These are phyloP conservation scores for Fusarium hainanense DNA, from an alignment of 2,329 filamentous ascomycete genomes.

Conservation along the genomic window DNA sequence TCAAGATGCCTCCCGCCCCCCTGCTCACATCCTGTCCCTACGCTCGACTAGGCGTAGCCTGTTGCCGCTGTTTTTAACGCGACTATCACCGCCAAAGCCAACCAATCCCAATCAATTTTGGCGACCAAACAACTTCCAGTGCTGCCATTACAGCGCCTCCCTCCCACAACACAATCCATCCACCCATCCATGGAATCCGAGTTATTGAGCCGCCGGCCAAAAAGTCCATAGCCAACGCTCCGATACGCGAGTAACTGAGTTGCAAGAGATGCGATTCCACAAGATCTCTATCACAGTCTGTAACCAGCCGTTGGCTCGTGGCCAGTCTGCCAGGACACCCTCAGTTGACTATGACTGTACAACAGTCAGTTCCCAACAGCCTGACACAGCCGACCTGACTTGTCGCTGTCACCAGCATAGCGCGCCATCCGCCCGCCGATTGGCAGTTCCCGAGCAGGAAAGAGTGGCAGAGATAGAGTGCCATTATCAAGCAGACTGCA, in stretches of 20 bases:
- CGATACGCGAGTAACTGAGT: slow-evolving; percentile 1
- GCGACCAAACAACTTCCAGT: slow-evolving; percentile 35
- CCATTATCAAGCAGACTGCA: slow-evolving; percentile 42
- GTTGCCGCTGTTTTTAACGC: slow-evolving; percentile 45
- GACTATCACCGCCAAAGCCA: slow-evolving; percentile 36
- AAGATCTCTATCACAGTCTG: slow-evolving; percentile 26
- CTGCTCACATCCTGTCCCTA: slow-evolving; percentile 21
- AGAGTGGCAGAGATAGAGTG: slow-evolving; percentile 31
- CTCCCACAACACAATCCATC: slow-evolving; percentile 30
- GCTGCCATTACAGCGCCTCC: slow-evolving; percentile 39
- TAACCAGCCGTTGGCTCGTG: slow-evolving; percentile 33
- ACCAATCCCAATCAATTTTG: slow-evolving; percentile 40
- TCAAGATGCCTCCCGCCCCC: slow-evolving; percentile 32
- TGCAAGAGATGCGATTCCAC: slow-evolving; percentile 14
- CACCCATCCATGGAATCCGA: slow-evolving; percentile 18
- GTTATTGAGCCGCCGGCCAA: slow-evolving; percentile 36
- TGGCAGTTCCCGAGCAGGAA: slow-evolving; percentile 21
- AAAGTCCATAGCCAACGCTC: slow-evolving; percentile 17
- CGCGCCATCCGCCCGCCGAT: slow-evolving; percentile 21
- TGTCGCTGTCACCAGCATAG: slow-evolving; percentile 23
- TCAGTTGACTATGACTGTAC: slow-evolving; percentile 2
- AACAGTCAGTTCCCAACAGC: slow-evolving; percentile 20
- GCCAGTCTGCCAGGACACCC: slow-evolving; percentile 19
- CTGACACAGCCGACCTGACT: slow-evolving; percentile 8
- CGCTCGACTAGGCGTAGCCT: slow-evolving; percentile 36